Evolutionary conservation across 768 basidiomycete species (phyloP).

Genomic region (Asterophora lycoperdoides): DNA sequence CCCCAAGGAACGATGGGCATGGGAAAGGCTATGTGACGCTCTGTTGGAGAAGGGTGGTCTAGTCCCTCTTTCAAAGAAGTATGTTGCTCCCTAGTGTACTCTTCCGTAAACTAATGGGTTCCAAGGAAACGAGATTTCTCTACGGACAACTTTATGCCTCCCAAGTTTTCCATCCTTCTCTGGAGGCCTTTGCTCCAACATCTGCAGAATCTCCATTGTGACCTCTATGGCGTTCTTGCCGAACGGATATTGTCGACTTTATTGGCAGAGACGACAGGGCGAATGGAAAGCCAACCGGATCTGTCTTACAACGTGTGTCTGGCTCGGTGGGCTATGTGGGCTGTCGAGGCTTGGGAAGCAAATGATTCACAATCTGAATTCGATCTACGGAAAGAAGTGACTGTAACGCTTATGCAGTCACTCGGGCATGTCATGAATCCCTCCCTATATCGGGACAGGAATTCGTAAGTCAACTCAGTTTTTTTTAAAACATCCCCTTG

Average conservation of each 20-base stretch:
- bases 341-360: slow-evolving; percentile 36
- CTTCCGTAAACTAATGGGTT: slow-evolving; percentile 34
- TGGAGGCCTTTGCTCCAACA: slow-evolving; percentile 67
- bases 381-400: slow-evolving; percentile 42
- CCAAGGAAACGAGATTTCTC: slow-evolving; percentile 53
- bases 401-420: slow-evolving; percentile 43
- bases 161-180: slow-evolving; percentile 46
- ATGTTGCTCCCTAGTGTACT: slow-evolving; percentile 17
- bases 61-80: slow-evolving; percentile 86
- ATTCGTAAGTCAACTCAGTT: slow-evolving; percentile 30
- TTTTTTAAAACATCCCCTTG: background rate
- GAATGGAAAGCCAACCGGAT: slow-evolving; percentile 25
- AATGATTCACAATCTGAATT: slow-evolving; percentile 27
- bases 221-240: slow-evolving; percentile 48
- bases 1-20: slow-evolving; percentile 58
- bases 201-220: slow-evolving; percentile 50
- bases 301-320: slow-evolving; percentile 53
- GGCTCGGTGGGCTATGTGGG: slow-evolving; percentile 70
- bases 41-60: slow-evolving; percentile 70
- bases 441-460: slow-evolving; percentile 11
- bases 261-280: slow-evolving; percentile 15
- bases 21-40: slow-evolving; percentile 62
- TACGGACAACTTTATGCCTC: slow-evolving; percentile 43
- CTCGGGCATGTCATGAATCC: slow-evolving; percentile 37
- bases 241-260: slow-evolving; percentile 39